Percentiles rank a stretch among this genome's conserved stretches.
These are phyloP conservation scores for Scutellaria baicalensis DNA, from an alignment of 257 asterid species.

Conservation along the genomic window DNA sequence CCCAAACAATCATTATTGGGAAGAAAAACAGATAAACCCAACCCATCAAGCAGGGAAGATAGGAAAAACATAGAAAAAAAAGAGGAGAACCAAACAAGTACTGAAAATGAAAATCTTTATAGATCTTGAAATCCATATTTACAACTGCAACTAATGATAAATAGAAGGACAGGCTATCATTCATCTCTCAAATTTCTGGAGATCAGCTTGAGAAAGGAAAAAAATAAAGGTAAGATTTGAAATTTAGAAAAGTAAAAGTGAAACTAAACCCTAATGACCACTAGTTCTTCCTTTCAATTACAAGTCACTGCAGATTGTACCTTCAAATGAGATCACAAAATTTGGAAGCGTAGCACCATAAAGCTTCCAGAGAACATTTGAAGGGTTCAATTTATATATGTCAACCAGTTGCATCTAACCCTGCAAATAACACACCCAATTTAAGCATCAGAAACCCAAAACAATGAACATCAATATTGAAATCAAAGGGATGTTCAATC, in stretches of 20 bases:
- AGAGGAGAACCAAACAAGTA: background rate
- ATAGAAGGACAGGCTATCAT: slow-evolving; percentile 11
- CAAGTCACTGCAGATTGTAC: slow-evolving; percentile 22
- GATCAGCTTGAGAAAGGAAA: slow-evolving; percentile 8
- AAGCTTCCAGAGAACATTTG: slow-evolving; percentile 24
- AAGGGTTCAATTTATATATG: slow-evolving; percentile 23
- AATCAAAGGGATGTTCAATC: background rate
- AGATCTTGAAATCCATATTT: slow-evolving; percentile 28
- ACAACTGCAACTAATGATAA: slow-evolving; percentile 29
- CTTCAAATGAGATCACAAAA: slow-evolving; percentile 32
- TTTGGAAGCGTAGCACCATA: slow-evolving; percentile 27
- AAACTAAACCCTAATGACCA: slow-evolving; percentile 9
- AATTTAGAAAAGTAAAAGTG: background rate
- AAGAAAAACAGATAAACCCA: background rate
- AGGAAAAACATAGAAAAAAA: background rate
- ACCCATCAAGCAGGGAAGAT: background rate
- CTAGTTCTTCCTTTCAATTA: slow-evolving; percentile 16
- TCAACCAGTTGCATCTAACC: slow-evolving; percentile 33
- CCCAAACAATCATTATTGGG: background rate
- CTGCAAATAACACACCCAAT: slow-evolving; percentile 27
- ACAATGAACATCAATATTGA: background rate
- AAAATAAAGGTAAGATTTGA: background rate
- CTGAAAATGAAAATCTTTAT: slow-evolving; percentile 11
- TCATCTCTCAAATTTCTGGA: slow-evolving; percentile 15
- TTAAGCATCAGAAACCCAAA: slow-evolving; percentile 1